Base-by-base conservation (phyloP, 441 rosid genomes). In the Mallotus repandus region DNA sequence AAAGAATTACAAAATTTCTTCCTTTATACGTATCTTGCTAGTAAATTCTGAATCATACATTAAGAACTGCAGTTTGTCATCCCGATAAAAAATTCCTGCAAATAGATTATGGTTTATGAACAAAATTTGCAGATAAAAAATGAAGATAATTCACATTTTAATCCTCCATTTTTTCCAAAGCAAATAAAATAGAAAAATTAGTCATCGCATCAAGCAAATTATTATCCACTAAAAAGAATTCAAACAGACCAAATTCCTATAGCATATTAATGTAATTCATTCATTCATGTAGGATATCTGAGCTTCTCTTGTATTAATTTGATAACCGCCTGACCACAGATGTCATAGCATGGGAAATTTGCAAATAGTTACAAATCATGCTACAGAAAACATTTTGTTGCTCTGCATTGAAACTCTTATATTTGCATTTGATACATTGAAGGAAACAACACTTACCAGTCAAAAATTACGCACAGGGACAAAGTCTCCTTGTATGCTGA, bases 401-500 rank as follows among this genome's bases (percentile, higher is more conserved):
- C 9, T n/a, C 15, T n/a, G 53, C 53, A 57, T 29, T 45, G 70
- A n/a, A 66, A 29, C 50, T 73, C 56, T 32, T 18, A n/a, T 29
- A 66, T 56, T 19, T 14, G 25, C 38, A 13, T 9, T 9, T 67
- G 15, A 64, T 16, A 45, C 13, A 45, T 45, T 63, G 14, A 61
- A 52, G 71, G 16, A 63, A 74, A 38, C 41, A 49, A 49, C 69
- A 79, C 82, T 77, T 70, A 88, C 92, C 72, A 62, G 57, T 21
- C 19, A 66, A 59, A 71, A 66, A 74, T 79, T 84, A 92, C n/a
- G 97, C 94, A 81, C 99, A 91, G 15, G 97, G 98, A 78, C 97
- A 92, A 72, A 92, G 94, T 83, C 98, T 87, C 87, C 86, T 79
- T 46, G 98, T 95, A 75, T 91, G 84, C 74, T 52, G 87, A 81